A percentile compares a stretch with the other conserved stretches of the same genome.
These are phyloP conservation scores for Malbranchea zuffiana DNA, from an alignment of 2,329 filamentous ascomycete genomes.

Conservation along the genomic window DNA sequence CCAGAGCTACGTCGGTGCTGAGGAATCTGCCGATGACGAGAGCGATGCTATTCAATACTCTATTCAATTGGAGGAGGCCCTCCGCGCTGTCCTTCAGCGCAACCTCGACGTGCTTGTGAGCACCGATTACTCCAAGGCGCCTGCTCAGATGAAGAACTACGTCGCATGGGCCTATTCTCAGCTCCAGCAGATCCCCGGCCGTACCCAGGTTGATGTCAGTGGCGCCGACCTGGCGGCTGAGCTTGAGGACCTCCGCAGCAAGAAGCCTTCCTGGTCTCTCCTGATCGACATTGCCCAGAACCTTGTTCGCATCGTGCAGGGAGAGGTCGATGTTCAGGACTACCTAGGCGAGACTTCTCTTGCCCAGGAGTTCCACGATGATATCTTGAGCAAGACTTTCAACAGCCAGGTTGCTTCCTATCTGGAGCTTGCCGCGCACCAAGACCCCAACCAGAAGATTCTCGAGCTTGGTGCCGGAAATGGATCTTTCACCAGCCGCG, in stretches of 20 bases:
- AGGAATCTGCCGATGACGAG: not conserved
- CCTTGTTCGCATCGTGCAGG: not conserved
- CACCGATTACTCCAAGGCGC: not conserved
- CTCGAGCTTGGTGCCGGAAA: slow-evolving; percentile 19
- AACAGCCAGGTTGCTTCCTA: slow-evolving; percentile 12
- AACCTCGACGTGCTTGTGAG: not conserved
- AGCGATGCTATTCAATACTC: not conserved
- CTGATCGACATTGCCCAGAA: not conserved
- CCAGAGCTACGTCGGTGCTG: not conserved
- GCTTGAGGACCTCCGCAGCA: not conserved
- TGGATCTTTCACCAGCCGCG: slow-evolving; percentile 10
- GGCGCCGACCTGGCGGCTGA: not conserved
- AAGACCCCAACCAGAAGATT: slow-evolving; percentile 17
- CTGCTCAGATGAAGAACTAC: not conserved
- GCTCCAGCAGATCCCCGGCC: not conserved
- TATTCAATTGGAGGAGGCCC: not conserved
- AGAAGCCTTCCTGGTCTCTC: not conserved
- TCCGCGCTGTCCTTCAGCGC: not conserved
- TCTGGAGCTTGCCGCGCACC: slow-evolving; percentile 21
- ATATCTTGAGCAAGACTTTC: too few species aligned
- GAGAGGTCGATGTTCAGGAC: too few species aligned
- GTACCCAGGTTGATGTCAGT: not conserved
- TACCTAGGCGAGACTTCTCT: too few species aligned
- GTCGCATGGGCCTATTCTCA: not conserved
- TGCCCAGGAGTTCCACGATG: too few species aligned